Percentiles rank a stretch among this genome's conserved stretches.
Evolutionary conservation across 2,329 filamentous ascomycete species (phyloP).

Genomic region (Fusarium austroafricanum): DNA sequence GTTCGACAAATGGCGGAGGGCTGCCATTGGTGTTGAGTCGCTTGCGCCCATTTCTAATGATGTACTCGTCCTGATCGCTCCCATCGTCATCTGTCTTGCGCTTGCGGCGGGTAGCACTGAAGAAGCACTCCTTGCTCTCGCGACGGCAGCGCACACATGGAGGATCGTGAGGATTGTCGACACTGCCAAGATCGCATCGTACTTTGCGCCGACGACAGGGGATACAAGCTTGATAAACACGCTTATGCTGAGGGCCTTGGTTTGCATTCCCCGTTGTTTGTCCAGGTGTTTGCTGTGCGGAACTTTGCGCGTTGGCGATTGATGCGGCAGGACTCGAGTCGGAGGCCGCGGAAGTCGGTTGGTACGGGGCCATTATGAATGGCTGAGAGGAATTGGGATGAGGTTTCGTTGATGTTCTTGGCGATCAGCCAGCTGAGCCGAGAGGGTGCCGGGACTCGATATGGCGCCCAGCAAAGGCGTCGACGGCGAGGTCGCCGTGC

Average conservation of each 20-base stretch:
- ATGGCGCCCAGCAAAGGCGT: constrained; percentile 16
- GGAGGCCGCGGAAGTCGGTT: constrained; percentile 38
- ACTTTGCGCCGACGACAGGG: constrained; percentile 72
- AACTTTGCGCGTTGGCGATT: constrained; percentile 36
- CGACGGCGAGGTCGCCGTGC: constrained; percentile 23
- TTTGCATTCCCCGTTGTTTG: constrained; percentile 28
- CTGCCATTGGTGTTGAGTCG: constrained; percentile 64
- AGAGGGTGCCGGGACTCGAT: constrained; percentile 11
- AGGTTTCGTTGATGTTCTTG: constrained; percentile 12
- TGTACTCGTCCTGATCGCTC: constrained; percentile 71
- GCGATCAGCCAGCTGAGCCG: constrained; percentile 22
- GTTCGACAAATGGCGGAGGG: constrained; percentile 58
- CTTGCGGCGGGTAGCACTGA: constrained; percentile 94
- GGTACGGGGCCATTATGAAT: constrained; percentile 43
- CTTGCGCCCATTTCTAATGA: constrained; percentile 79
- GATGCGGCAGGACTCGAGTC: constrained; percentile 45
- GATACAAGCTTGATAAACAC: constrained; percentile 73
- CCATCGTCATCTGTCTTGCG: constrained; percentile 75
- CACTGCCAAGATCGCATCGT: constrained; percentile 74
- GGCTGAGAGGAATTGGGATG: constrained; percentile 3
- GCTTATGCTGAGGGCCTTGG: constrained; percentile 62
- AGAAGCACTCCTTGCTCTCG: constrained; percentile 97
- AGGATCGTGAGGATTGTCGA: constrained; percentile 93
- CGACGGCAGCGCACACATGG: constrained; percentile 93
- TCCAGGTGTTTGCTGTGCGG: constrained; percentile 35